Evolutionary conservation across 2,329 filamentous ascomycete genomes (phyloP).

Genomic region (Colletotrichum aenigma): DNA sequence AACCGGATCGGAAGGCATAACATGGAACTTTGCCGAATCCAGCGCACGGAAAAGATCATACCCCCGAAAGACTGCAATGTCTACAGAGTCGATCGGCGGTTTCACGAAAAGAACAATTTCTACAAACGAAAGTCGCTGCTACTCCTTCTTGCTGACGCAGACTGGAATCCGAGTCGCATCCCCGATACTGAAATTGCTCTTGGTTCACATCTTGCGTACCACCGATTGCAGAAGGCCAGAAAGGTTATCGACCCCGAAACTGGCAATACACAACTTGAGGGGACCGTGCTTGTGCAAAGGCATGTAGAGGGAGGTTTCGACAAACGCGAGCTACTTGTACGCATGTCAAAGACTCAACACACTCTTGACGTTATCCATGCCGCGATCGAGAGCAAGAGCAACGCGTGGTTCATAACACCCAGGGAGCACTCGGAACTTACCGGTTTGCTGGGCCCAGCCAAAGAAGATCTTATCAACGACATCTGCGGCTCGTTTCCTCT

Average conservation of each 20-base stretch:
- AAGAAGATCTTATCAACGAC: background rate
- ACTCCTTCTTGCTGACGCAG: constrained; percentile 28
- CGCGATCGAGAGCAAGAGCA: background rate
- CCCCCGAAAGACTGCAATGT: background rate
- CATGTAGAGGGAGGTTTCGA: background rate
- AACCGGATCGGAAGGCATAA: background rate
- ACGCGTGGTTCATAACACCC: background rate
- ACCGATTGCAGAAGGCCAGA: background rate
- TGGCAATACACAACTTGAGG: background rate
- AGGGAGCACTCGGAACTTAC: background rate
- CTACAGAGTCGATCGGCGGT: background rate
- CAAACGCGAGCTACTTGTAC: too few relatives aligned
- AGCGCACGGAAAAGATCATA: background rate
- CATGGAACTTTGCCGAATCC: background rate
- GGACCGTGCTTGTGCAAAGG: background rate
- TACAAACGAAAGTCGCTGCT: constrained; percentile 38
- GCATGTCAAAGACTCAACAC: background rate
- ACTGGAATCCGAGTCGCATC: constrained; percentile 39
- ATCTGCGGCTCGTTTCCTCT: background rate
- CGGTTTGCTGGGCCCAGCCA: background rate
- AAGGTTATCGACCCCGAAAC: background rate
- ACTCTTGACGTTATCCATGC: background rate
- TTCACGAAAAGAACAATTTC: constrained; percentile 23
- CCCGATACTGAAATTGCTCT: constrained; percentile 32
- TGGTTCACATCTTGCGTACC: background rate